These are phyloP conservation scores for Tolypocladium paradoxum DNA, from an alignment of 2,329 filamentous ascomycete genomes.

Conservation along the genomic window DNA sequence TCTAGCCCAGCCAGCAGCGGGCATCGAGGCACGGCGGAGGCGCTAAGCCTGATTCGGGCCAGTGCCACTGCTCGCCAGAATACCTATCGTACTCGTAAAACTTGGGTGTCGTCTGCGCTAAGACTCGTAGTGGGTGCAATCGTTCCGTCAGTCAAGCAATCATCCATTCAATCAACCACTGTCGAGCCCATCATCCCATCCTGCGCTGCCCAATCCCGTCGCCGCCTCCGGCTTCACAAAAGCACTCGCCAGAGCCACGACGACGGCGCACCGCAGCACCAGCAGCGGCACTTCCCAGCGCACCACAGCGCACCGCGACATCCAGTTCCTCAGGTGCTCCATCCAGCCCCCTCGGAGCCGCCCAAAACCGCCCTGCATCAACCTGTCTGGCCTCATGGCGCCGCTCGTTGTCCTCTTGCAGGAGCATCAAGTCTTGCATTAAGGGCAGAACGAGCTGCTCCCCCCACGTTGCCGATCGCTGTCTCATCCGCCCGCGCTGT, in stretches of 20 bases:
- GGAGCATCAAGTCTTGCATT: constrained; percentile 5
- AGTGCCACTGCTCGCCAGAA: neutral
- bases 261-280: neutral
- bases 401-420: constrained; percentile 1
- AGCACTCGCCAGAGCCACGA: neutral
- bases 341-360: neutral
- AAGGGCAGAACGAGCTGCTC: neutral
- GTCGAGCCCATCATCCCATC: neutral
- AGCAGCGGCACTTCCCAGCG: neutral
- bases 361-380: neutral
- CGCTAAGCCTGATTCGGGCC: neutral
- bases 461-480: neutral
- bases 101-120: neutral
- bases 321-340: neutral
- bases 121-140: neutral
- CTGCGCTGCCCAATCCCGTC: neutral
- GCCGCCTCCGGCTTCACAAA: neutral
- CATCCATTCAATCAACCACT: neutral
- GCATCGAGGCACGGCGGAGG: neutral
- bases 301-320: neutral
- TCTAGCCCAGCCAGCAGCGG: neutral
- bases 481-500: neutral
- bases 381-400: constrained; percentile 5
- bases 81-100: too few relatives aligned
- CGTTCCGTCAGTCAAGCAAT: neutral